Percentiles rank a stretch among this genome's conserved stretches.
Conservation (phyloP, 441 rosid genomes). For the Adansonia gregorii region DNA sequence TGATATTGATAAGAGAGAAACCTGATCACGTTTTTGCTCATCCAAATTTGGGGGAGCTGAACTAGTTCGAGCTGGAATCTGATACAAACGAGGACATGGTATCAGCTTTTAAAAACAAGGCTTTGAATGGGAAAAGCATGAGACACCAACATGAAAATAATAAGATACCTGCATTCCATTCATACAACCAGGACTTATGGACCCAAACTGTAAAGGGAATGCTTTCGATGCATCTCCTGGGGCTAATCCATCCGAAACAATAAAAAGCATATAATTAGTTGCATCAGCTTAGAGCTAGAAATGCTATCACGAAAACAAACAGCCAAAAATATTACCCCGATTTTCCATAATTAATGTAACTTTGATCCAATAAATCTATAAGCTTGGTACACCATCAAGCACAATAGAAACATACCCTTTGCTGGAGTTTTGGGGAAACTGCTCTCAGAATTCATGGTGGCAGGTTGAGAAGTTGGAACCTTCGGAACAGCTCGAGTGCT, state of each 20-base stretch:
- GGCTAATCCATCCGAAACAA: conserved; percentile 34
- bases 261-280: not conserved
- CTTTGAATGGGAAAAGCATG: not conserved
- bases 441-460: too few species aligned
- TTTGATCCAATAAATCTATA: too few species aligned
- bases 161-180: conserved; percentile 71
- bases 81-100: conserved; percentile 32
- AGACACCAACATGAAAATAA: not conserved
- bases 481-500: too few species aligned
- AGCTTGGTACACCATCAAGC: too few species aligned
- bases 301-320: not conserved
- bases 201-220: conserved; percentile 85
- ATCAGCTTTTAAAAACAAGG: conserved; percentile 26
- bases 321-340: not conserved
- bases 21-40: conserved; percentile 96
- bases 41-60: conserved; percentile 99
- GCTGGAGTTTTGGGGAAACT: too few species aligned
- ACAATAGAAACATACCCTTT: too few species aligned
- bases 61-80: conserved; percentile 97
- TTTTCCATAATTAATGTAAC: not conserved
- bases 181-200: conserved; percentile 78
- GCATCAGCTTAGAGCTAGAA: not conserved
- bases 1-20: conserved; percentile 27
- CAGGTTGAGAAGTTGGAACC: too few species aligned
- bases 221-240: conserved; percentile 68